A percentile compares a stretch with the other conserved stretches of the same genome.
Conservation (phyloP, 2,329 filamentous ascomycete species). For the Penicillium brasilianum region DNA sequence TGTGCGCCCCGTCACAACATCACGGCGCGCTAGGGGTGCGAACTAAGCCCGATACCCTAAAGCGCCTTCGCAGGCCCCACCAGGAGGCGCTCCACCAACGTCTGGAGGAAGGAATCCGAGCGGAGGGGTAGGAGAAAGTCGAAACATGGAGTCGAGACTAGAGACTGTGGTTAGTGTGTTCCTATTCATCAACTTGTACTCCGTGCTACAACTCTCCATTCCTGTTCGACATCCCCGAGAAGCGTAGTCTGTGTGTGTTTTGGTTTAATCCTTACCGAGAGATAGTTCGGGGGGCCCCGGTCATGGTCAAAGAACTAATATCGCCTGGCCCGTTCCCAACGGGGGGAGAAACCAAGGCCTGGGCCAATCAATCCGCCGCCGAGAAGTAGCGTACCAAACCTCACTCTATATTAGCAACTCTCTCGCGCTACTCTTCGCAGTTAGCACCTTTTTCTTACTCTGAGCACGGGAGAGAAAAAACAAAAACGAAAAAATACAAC, state of each 20-base stretch:
- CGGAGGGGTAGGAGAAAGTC: background rate
- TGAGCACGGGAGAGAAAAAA: too few species aligned
- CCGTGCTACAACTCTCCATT: background rate
- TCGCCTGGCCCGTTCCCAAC: background rate
- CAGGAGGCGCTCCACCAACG: conserved; percentile 19
- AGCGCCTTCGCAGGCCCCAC: conserved; percentile 22
- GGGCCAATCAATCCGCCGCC: conserved; percentile 22
- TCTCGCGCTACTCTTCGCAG: background rate
- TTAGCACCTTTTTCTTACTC: background rate
- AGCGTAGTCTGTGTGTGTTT: background rate
- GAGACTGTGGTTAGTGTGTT: too few species aligned
- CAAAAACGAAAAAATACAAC: background rate
- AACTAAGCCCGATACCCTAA: conserved; percentile 20
- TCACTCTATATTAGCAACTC: conserved; percentile 18
- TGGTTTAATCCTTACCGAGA: background rate
- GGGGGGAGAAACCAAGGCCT: conserved; percentile 1
- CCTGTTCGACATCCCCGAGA: background rate
- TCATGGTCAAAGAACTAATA: background rate
- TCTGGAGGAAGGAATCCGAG: conserved; percentile 16
- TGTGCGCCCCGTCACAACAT: conserved; percentile 7
- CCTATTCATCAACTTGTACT: background rate
- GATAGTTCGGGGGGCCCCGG: conserved; percentile 4
- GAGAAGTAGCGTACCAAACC: conserved; percentile 28
- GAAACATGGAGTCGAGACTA: background rate
- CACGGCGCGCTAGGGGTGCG: conserved; percentile 15